phyloP scores from a whole-genome alignment of 2,329 filamentous ascomycete species.

The Macrophomina tecta region DNA sequence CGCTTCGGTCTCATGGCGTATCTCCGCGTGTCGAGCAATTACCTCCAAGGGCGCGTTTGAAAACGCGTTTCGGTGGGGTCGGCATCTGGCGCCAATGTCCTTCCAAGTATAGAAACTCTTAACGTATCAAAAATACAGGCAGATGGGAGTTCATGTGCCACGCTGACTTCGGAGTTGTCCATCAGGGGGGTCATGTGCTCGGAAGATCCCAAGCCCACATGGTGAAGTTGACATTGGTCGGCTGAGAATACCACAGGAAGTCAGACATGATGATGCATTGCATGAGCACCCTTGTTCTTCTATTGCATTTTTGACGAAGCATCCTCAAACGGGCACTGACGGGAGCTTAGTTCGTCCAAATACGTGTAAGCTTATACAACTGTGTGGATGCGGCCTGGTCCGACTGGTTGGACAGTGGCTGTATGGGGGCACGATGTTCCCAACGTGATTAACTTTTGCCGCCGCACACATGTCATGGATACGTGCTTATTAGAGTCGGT shows the following conservation, averaged over 20 bases:
- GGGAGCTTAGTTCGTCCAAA: not conserved
- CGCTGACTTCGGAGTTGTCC: slow-evolving; percentile 1
- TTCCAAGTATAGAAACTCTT: slow-evolving; percentile 16
- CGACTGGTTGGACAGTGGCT: not conserved
- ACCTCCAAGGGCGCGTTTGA: not conserved
- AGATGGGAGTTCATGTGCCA: not conserved
- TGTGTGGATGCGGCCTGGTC: not conserved
- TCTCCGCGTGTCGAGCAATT: slow-evolving; percentile 4
- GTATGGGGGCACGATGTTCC: not conserved
- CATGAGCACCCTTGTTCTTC: not conserved
- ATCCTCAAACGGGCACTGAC: not conserved
- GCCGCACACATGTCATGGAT: slow-evolving; percentile 3
- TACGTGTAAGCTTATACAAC: not conserved
- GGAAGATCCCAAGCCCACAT: not conserved
- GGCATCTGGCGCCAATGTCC: not conserved
- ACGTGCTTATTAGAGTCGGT: slow-evolving; percentile 2
- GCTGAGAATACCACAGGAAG: not conserved
- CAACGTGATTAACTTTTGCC: not conserved
- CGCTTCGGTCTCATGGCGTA: not conserved
- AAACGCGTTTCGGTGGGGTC: not conserved
- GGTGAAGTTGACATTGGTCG: not conserved
- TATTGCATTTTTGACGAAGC: not conserved
- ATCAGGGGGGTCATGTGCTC: not conserved
- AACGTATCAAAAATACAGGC: not conserved
- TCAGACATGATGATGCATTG: not conserved